phyloP scores from a whole-genome alignment of 495 filamentous ascomycete species.

The Parathielavia hyrcaniae region DNA sequence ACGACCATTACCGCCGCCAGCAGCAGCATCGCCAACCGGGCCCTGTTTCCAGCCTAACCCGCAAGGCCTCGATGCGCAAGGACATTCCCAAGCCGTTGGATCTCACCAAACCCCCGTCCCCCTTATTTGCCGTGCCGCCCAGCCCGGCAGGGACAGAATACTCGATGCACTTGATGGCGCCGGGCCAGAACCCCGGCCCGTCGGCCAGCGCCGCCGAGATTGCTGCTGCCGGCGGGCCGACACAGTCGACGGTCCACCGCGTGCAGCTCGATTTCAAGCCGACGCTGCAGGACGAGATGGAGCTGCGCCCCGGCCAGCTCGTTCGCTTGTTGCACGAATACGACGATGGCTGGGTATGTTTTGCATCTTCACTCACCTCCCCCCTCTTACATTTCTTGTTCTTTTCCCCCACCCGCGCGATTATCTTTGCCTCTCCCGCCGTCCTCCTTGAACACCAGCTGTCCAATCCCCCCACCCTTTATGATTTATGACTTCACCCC shows the following conservation, averaged over 20 bases:
- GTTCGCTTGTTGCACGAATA: constrained; percentile 91
- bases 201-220: constrained; percentile 46
- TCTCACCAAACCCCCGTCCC: constrained; percentile 39
- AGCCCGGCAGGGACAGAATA: constrained; percentile 58
- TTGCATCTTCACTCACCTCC: background rate
- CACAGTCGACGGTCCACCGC: constrained; percentile 64
- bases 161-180: constrained; percentile 47
- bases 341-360: constrained; percentile 94
- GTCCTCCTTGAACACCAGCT: background rate
- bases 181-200: constrained; percentile 42
- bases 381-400: background rate
- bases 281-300: constrained; percentile 85
- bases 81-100: constrained; percentile 44
- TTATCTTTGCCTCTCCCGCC: background rate
- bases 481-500: background rate
- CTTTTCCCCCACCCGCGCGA: background rate
- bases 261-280: constrained; percentile 95
- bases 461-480: background rate
- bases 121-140: constrained; percentile 35
- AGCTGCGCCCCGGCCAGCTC: constrained; percentile 68
- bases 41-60: constrained; percentile 32
- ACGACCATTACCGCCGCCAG: constrained; percentile 15
- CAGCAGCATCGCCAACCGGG: constrained; percentile 16
- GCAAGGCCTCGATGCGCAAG: constrained; percentile 44
- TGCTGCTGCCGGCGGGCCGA: constrained; percentile 51